These are phyloP conservation scores for Solanum paucissectum DNA, from an alignment of 257 asterid species.

Conservation along the genomic window DNA sequence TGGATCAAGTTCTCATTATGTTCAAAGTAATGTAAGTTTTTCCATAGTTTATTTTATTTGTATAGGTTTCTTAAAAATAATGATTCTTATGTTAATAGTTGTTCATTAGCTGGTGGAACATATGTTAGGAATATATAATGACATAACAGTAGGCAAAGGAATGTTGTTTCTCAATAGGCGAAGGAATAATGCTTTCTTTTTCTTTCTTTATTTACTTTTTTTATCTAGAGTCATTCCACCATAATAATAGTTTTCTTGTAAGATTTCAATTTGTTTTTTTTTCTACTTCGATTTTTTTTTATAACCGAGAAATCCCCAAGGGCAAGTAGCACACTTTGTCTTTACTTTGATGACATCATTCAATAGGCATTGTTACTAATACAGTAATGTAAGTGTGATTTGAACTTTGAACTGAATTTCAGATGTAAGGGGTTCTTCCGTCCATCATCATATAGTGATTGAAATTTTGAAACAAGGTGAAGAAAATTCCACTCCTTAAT, in stretches of 20 bases:
- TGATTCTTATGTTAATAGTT: background rate
- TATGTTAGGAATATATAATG: background rate
- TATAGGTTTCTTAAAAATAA: background rate
- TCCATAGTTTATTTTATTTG: background rate
- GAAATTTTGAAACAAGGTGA: background rate
- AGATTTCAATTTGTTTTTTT: background rate
- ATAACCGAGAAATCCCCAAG: background rate
- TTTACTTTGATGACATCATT: background rate
- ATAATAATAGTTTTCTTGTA: background rate
- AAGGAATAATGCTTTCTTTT: background rate
- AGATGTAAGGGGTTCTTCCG: background rate
- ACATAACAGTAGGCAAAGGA: background rate
- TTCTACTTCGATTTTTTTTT: background rate
- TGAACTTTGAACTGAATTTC: background rate
- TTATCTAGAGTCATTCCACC: background rate
- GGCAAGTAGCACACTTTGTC: background rate
- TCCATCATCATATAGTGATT: background rate
- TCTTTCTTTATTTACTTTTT: background rate
- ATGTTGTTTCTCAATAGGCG: background rate
- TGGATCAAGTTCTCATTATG: conserved; percentile 11
- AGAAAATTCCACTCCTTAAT: background rate
- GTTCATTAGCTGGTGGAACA: background rate
- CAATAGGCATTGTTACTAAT: background rate
- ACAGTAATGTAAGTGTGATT: background rate
- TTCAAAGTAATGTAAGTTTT: conserved; percentile 3